phyloP scores from a whole-genome alignment of 805 yeast genomes.

The Naumovozyma baii region DNA sequence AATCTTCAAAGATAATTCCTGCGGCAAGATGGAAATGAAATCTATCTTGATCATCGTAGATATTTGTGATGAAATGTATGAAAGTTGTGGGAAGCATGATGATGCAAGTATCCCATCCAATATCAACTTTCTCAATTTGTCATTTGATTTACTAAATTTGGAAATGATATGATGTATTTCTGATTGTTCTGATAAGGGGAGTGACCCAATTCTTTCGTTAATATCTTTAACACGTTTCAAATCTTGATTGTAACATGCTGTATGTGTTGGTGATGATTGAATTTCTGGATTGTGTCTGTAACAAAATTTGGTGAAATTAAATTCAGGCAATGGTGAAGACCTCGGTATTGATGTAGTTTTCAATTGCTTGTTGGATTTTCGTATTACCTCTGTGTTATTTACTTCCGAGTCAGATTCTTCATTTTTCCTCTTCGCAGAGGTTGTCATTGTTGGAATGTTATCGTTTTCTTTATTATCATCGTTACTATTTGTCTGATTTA shows the following conservation, averaged over 20 bases:
- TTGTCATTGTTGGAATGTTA: no score
- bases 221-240: slow-evolving; percentile 20
- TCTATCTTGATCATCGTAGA: slow-evolving; percentile 76
- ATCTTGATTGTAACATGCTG: slow-evolving; percentile 23
- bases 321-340: slow-evolving; percentile 23
- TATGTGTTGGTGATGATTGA: slow-evolving; percentile 36
- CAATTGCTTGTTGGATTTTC: background rate
- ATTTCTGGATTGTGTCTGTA: slow-evolving; percentile 90
- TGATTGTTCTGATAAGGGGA: slow-evolving; percentile 60
- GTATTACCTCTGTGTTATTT: background rate
- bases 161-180: slow-evolving; percentile 80
- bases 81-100: slow-evolving; percentile 91
- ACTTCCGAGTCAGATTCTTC: no score
- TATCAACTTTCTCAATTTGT: slow-evolving; percentile 67
- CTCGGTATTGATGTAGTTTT: background rate
- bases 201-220: slow-evolving; percentile 27
- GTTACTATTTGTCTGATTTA: no score
- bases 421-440: no score
- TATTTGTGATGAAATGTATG: slow-evolving; percentile 75
- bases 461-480: no score
- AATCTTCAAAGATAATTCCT: slow-evolving; percentile 75
- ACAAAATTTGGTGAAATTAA: slow-evolving; percentile 62
- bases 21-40: slow-evolving; percentile 75
- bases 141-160: slow-evolving; percentile 56
- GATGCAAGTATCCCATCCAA: slow-evolving; percentile 76